Base-by-base conservation (phyloP, 768 basidiomycete genomes). In the Collybia sp. region DNA sequence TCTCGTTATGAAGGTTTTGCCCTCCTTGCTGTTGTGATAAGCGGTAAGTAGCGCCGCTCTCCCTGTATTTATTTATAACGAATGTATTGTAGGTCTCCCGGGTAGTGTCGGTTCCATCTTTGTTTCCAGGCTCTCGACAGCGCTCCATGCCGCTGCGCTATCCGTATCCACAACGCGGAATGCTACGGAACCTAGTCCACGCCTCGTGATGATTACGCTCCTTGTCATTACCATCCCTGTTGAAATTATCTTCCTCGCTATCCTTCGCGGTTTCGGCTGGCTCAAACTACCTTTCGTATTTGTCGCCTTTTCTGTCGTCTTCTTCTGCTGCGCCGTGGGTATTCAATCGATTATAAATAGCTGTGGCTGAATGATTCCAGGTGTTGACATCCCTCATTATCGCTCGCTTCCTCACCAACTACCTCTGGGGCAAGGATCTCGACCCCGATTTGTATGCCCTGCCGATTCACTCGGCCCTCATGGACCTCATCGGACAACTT, bases 391-490 rank as follows among this genome's bases (percentile, higher is more conserved):
- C 93, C 2, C 73, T 97, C 4, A 18, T 73, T 20, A 62, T 88
- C 30, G 92, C 88, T 1, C 77, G 72, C 42, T 55, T 59, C 10
- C 69, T 93, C 41, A 93, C 92, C 2, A 66, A 79, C 37, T 82
- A 80, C 58, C 75, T 96, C 19, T 95, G 93, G 92, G 75, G 77
- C 0, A 80, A 71, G 45, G 71, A 78, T 10, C 71, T 82, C 19
- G 93, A 97, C 60, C 93, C 93, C 5, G 93, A 97, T 61, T 83
- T 88, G 66, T 94, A 95, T 60, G 92, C 92, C 1, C 68, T 97
- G n/a, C 93, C 93, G 6, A 79, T 95, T 19, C 93, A 95, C 53
- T 92, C 89, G 10, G 89, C 93, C 1, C 58, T 91, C 36, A 85
- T 93, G 74, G 91, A 94, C 61, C 78, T 95, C 43, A 65, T 88